Conservation (phyloP, 2,329 filamentous ascomycete species). For the Ceratocystis lukuohia region DNA sequence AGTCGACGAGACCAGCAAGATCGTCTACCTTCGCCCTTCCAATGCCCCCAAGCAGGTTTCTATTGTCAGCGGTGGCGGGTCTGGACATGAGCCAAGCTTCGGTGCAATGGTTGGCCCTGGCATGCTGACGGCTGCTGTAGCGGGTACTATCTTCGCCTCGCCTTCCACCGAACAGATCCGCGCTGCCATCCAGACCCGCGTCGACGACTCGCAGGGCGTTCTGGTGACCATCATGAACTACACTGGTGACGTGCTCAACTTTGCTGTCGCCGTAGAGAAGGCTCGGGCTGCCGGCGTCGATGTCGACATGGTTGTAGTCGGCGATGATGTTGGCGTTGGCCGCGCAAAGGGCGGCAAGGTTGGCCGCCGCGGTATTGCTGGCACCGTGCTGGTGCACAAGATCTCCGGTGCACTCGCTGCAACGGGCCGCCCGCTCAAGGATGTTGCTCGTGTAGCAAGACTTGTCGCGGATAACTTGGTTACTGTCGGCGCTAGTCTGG, state of each 20-base stretch:
- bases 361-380: slow-evolving; percentile 77
- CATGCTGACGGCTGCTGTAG: slow-evolving; percentile 66
- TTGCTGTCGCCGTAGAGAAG: slow-evolving; percentile 88
- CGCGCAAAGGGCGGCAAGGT: slow-evolving; percentile 76
- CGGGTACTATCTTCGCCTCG: slow-evolving; percentile 76
- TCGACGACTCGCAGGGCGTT: slow-evolving; percentile 59
- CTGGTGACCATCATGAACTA: slow-evolving; percentile 95
- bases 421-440: slow-evolving; percentile 49
- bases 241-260: slow-evolving; percentile 80
- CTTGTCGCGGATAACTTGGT: slow-evolving; percentile 63
- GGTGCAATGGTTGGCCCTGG: slow-evolving; percentile 72
- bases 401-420: slow-evolving; percentile 73
- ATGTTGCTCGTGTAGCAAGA: slow-evolving; percentile 60
- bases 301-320: slow-evolving; percentile 83
- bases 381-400: slow-evolving; percentile 84
- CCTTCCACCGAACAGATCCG: slow-evolving; percentile 74
- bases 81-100: slow-evolving; percentile 82
- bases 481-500: slow-evolving; percentile 71
- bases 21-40: slow-evolving; percentile 58
- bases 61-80: slow-evolving; percentile 76
- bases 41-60: slow-evolving; percentile 51
- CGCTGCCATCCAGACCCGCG: slow-evolving; percentile 56
- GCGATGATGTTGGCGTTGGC: slow-evolving; percentile 84
- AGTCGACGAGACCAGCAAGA: slow-evolving; percentile 67
- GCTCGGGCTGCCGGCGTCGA: slow-evolving; percentile 63